Evolutionary conservation across 495 filamentous ascomycete species (phyloP).

Genomic region (Tetracladium setigerum): DNA sequence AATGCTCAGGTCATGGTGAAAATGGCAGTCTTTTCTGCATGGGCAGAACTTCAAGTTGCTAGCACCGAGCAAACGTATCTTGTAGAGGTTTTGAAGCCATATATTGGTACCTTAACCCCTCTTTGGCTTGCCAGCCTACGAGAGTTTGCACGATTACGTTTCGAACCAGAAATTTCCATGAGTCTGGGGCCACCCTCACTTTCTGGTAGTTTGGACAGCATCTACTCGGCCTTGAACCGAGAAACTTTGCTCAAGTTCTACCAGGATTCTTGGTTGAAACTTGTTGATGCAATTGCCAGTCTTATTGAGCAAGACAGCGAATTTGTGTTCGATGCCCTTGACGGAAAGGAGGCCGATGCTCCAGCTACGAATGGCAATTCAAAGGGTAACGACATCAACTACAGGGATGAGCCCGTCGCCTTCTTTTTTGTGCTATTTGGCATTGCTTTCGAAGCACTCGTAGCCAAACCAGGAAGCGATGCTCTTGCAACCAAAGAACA

Average conservation of each 20-base stretch:
- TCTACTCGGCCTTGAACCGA: constrained; percentile 89
- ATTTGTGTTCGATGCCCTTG: constrained; percentile 93
- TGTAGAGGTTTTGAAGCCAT: constrained; percentile 79
- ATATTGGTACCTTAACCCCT: constrained; percentile 80
- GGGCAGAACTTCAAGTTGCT: constrained; percentile 97
- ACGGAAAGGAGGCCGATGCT: constrained; percentile 64
- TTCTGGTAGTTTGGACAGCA: constrained; percentile 74
- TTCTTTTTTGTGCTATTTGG: constrained; percentile 99
- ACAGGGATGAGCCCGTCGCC: constrained; percentile 93
- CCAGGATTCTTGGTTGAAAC: constrained; percentile 92
- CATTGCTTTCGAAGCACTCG: constrained; percentile 90
- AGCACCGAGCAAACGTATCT: constrained; percentile 90
- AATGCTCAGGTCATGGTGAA: constrained; percentile 98
- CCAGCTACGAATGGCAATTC: constrained; percentile 43
- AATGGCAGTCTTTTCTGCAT: constrained; percentile 93
- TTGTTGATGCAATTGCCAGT: constrained; percentile 96
- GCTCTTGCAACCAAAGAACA: constrained; percentile 66
- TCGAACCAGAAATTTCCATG: constrained; percentile 94
- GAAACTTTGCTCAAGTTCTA: constrained; percentile 95
- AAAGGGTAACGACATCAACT: constrained; percentile 74
- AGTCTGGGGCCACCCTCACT: constrained; percentile 65
- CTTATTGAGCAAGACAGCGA: constrained; percentile 96
- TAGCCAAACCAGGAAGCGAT: constrained; percentile 65
- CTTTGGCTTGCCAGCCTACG: constrained; percentile 89
- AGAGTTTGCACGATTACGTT: constrained; percentile 88